phyloP scores from a whole-genome alignment of 2,329 filamentous ascomycete genomes.

The Tolypocladium guangdongense region DNA sequence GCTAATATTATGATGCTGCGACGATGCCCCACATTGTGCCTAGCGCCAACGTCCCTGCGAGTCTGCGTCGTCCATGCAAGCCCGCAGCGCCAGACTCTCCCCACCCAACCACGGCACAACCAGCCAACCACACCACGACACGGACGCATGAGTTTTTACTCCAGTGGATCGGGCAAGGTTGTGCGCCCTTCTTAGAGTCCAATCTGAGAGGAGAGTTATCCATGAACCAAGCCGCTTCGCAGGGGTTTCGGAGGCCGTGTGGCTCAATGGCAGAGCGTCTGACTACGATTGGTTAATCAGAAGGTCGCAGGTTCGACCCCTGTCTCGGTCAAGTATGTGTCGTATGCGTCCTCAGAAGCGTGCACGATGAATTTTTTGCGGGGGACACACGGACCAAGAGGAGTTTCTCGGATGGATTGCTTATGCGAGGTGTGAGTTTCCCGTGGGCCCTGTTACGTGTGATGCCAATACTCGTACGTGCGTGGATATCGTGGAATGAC shows the following conservation, averaged over 20 bases:
- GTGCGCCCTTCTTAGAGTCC: neutral
- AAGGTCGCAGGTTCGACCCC: slow-evolving; percentile 7
- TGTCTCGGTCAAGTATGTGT: slow-evolving; percentile 3
- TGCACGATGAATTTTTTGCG: neutral
- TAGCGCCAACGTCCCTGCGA: neutral
- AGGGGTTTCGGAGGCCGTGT: neutral
- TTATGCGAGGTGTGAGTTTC: too few species aligned
- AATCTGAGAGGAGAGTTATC: neutral
- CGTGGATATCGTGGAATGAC: too few species aligned
- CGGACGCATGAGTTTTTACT: neutral
- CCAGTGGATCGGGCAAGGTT: neutral
- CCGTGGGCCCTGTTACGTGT: too few species aligned
- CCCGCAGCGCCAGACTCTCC: neutral
- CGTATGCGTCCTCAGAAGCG: neutral
- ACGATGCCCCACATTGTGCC: neutral
- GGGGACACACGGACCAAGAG: too few species aligned
- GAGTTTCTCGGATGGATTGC: too few species aligned
- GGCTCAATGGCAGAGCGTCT: slow-evolving; percentile 5
- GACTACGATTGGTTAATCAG: slow-evolving; percentile 5
- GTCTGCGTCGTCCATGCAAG: neutral
- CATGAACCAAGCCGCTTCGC: neutral
- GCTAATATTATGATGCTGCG: neutral
- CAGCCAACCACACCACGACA: neutral
- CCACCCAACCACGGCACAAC: neutral
- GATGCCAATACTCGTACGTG: too few species aligned